These are phyloP conservation scores for Nakaseomyces sp. DNA, from an alignment of 1,139 yeast species.

Conservation along the genomic window DNA sequence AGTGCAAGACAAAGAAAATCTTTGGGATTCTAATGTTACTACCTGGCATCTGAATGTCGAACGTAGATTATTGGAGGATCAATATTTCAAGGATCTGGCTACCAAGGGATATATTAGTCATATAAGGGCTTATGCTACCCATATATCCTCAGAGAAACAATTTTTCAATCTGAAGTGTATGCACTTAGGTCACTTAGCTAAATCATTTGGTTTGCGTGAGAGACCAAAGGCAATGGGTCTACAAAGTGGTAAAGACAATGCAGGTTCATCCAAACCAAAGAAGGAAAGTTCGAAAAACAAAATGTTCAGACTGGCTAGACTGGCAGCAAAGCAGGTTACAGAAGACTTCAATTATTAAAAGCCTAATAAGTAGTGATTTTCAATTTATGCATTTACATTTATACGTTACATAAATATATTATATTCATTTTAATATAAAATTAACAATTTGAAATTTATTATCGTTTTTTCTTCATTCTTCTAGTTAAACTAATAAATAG, in stretches of 20 bases:
- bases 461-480: too few relatives aligned
- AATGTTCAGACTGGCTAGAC: constrained; percentile 70
- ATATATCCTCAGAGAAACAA: constrained; percentile 66
- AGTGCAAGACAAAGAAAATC: constrained; percentile 29
- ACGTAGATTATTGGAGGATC: constrained; percentile 73
- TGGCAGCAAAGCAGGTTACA: constrained; percentile 52
- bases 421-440: not conserved
- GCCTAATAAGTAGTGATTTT: not conserved
- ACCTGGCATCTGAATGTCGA: constrained; percentile 92
- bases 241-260: constrained; percentile 27
- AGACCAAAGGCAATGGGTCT: constrained; percentile 72
- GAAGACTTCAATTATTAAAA: constrained; percentile 61
- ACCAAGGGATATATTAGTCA: constrained; percentile 79
- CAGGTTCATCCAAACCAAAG: constrained; percentile 31
- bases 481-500: too few relatives aligned
- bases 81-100: constrained; percentile 51
- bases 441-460: too few relatives aligned
- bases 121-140: constrained; percentile 94
- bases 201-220: constrained; percentile 88
- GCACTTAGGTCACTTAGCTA: constrained; percentile 93
- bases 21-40: constrained; percentile 92
- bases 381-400: not conserved
- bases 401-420: too few relatives aligned
- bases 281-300: constrained; percentile 59
- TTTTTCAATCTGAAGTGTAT: constrained; percentile 70